Base-by-base conservation (phyloP, 441 rosid species). In the Omphalea diandra region DNA sequence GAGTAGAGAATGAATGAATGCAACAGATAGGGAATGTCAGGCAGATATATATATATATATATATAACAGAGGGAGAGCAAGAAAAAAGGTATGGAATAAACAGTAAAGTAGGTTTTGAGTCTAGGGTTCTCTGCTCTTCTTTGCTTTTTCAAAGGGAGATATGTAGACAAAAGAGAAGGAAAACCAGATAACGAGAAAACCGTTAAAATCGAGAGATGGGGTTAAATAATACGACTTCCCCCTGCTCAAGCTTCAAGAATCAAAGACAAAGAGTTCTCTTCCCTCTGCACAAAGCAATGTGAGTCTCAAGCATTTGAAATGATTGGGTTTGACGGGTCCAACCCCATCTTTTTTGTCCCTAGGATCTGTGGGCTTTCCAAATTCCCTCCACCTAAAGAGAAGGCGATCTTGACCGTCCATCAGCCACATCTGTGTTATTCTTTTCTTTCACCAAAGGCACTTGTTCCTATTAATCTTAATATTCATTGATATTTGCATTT, bases 271-370 rank as follows among this genome's bases (percentile, higher is more conserved):
- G 49, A 44, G 59, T 73, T 71, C n/a, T n/a, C n/a, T n/a, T n/a
- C 68, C 77, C 63, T 77, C 79, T 70, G 70, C 35, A 27, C 72
- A 73, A 81, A 76, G 82, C 82, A 76, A 61, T 43, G 63, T 31
- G 69, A 62, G 79, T 75, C 57, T 62, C 62, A 71, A 68, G 70
- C 65, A 73, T 67, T 73, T 57, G 41, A 71, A 76, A 77, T 82
- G 72, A 79, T 79, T 82, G 83, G 77, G 74, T 82, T 82, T 79
- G 85, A 82, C 79, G 65, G 70, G 82, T 81, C 82, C 70, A 81
- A 78, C 76, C 65, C 49, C n/a, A 26, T 68, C 70, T 72, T 73
- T 63, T 60, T 44, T 31, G 40, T 38, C 62, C 47, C 10, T 5
- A 65, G 44, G 69, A 65, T 66, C 59, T n/a, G n/a, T n/a, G n/a